These are phyloP conservation scores for Carex arenaria DNA, from an alignment of 202 grass and related monocot species.

Conservation along the genomic window DNA sequence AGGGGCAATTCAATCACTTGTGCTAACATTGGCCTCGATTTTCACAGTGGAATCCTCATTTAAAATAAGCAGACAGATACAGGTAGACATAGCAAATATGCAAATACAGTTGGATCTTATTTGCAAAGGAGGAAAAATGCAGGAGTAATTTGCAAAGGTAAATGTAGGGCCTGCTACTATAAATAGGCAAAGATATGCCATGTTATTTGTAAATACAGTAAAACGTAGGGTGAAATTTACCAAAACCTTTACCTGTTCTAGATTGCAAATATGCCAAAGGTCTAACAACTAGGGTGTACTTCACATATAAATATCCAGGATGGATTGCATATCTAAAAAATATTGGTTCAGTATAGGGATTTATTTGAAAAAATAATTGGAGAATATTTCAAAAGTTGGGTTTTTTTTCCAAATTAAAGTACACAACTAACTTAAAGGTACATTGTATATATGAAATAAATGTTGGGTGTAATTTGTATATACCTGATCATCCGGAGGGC, in stretches of 20 bases:
- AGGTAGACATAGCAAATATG: neutral
- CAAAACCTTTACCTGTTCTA: neutral
- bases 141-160: neutral
- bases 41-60: neutral
- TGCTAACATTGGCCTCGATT: neutral
- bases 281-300: neutral
- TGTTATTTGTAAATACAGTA: conserved; percentile 1
- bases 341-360: neutral
- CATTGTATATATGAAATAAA: neutral
- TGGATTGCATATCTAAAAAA: neutral
- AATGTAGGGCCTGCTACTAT: neutral
- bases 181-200: conserved; percentile 19
- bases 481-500: conserved; percentile 96
- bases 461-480: neutral
- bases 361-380: neutral
- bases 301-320: neutral
- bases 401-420: neutral
- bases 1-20: neutral
- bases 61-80: neutral
- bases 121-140: neutral
- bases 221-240: conserved; percentile 17
- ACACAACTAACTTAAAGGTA: neutral
- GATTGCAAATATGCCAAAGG: neutral
- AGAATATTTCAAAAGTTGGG: neutral
- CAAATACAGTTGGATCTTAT: neutral